Conservation (phyloP, 805 yeast genomes). For the Yarrowia yakushimensis region DNA sequence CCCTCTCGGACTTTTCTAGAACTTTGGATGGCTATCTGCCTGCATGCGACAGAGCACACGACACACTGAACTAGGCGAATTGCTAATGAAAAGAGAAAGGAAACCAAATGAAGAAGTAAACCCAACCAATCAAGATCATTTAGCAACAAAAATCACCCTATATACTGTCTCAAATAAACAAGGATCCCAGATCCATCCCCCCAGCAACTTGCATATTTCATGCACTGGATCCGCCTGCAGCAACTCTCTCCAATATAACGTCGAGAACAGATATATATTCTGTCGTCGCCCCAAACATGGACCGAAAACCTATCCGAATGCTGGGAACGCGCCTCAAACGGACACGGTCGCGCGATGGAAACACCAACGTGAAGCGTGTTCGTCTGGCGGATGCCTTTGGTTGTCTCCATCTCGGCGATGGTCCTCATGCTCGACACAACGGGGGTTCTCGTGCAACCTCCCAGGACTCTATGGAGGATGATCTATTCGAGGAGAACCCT, state of each 20-base stretch:
- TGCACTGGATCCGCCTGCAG: conserved; percentile 22
- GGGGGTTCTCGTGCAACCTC: neutral
- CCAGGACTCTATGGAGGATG: neutral
- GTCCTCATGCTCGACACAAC: neutral
- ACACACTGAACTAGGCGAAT: neutral
- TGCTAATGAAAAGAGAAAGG: neutral
- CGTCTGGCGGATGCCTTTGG: conserved; percentile 16
- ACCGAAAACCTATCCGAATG: conserved; percentile 11
- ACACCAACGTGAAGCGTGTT: neutral
- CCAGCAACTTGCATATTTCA: neutral
- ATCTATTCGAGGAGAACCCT: neutral
- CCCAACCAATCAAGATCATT: too few species aligned
- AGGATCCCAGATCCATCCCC: neutral
- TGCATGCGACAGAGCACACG: conserved; percentile 1
- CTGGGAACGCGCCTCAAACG: conserved; percentile 18
- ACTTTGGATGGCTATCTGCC: neutral
- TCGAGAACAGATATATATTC: neutral
- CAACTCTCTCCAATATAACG: neutral
- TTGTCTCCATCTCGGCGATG: neutral
- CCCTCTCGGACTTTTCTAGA: neutral
- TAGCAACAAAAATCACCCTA: too few species aligned
- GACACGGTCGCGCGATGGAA: conserved; percentile 1
- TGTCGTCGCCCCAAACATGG: neutral
- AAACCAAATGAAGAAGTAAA: too few species aligned
- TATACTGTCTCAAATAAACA: neutral